Percentiles rank a stretch among this genome's conserved stretches.
phyloP scores from a whole-genome alignment of 2,329 filamentous ascomycete species.

The Curvularia eragrostidis region DNA sequence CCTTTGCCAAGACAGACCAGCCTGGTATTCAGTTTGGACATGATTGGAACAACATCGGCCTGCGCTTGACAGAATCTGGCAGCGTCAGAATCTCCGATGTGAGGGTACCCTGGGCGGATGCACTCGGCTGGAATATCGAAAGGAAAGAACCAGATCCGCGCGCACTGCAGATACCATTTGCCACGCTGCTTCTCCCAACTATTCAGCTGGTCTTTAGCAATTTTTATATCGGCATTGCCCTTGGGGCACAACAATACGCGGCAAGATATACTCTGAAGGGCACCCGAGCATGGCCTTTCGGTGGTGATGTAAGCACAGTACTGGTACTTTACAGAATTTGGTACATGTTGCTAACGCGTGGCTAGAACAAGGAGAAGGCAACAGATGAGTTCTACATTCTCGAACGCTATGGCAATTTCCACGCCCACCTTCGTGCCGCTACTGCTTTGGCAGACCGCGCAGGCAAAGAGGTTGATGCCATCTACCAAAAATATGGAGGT shows the following conservation, averaged over 20 bases:
- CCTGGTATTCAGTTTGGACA: conserved; percentile 64
- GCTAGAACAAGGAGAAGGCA: conserved; percentile 60
- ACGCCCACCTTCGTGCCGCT: conserved; percentile 67
- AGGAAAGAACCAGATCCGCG: conserved; percentile 60
- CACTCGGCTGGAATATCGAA: conserved; percentile 64
- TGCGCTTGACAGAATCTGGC: conserved; percentile 69
- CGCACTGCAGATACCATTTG: conserved; percentile 62
- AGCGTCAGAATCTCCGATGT: conserved; percentile 67
- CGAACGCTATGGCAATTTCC: conserved; percentile 68
- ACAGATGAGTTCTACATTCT: conserved; percentile 72
- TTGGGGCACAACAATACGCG: conserved; percentile 64
- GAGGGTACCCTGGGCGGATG: conserved; percentile 64
- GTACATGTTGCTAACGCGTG: conserved; percentile 3
- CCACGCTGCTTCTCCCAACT: conserved; percentile 65
- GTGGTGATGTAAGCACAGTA: conserved; percentile 56
- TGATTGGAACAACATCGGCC: conserved; percentile 70
- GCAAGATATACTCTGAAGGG: conserved; percentile 62
- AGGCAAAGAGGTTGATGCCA: conserved; percentile 55
- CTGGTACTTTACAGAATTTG: not conserved
- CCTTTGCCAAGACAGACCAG: conserved; percentile 65
- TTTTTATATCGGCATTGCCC: conserved; percentile 69
- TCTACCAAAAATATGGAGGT: conserved; percentile 55
- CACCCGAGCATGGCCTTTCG: conserved; percentile 69
- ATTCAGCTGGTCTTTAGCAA: conserved; percentile 72
- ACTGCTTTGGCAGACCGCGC: conserved; percentile 65